Evolutionary conservation across 257 asterid genomes (phyloP), one percentile per base, ranked within the genome.

Genomic region (Fraxinus americana): DNA sequence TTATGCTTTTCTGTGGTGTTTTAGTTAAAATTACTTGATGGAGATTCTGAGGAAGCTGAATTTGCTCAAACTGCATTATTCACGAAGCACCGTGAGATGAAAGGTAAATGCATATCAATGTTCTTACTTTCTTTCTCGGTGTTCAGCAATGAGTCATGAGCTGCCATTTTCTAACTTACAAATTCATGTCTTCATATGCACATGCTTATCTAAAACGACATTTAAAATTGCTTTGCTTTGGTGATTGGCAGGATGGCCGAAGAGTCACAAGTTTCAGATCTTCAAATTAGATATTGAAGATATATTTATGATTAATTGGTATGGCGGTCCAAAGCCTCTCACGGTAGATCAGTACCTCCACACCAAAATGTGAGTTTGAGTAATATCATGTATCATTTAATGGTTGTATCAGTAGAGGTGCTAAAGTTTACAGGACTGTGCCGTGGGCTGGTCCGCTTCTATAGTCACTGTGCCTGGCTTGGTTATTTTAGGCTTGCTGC

Each of bases 321-420:
- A 75, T n/a, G 99, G 99, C 16, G 99, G 99, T 45, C 92, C 98
- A 45, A 91, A 92, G 86, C 98, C 99, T 76, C 88, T 94, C 78
- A 92, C 99, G 0, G 96, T 89, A 83, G 95, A 92, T 71, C 90
- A 92, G 65, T 94, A 94, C 87, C 86, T 94, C 80, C 77, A 86
- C 14, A 86, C 84, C 35, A 75, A 81, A 70, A 75, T 83, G 95
- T 87, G 85, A 94, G 94, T 87, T 63, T 27, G 36, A 63, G 69
- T 63, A 10, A 13, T 27, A 63, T 63, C 69, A 63, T 27, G 8
- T 63, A 27, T 63, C 36, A 3, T 63, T 11, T 3, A 63, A 63
- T 11, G 7, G 25, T 54, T n/a, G 29, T 21, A 54, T 54, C 21
- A 54, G 21, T 54, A n/a, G 65, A n/a, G 27, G 65, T 48, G 65